Percentiles rank a stretch among this genome's conserved stretches.
Evolutionary conservation across 441 rosid genomes (phyloP).

Genomic region (Manihot esculenta): DNA sequence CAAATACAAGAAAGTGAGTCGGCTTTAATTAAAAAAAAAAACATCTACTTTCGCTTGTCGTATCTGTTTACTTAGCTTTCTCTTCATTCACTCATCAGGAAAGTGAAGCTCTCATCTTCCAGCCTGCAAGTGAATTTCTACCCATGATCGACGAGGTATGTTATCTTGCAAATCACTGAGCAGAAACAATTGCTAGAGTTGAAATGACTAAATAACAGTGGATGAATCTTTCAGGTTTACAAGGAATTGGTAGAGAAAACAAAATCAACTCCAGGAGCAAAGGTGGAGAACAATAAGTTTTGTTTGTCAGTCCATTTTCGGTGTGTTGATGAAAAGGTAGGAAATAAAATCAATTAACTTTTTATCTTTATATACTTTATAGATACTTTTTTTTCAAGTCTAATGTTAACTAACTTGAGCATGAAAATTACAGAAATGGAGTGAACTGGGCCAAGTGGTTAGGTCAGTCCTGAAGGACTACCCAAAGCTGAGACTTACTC

Average conservation of each 20-base stretch:
- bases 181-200: too few relatives aligned
- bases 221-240: conserved; percentile 40
- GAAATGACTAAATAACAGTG: too few relatives aligned
- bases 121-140: conserved; percentile 67
- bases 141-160: conserved; percentile 70
- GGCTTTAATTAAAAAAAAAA: too few relatives aligned
- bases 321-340: conserved; percentile 66
- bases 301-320: conserved; percentile 83
- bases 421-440: conserved; percentile 62
- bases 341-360: neutral
- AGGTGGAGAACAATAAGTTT: conserved; percentile 79
- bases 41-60: too few relatives aligned
- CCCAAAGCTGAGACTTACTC: conserved; percentile 65
- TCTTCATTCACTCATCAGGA: conserved; percentile 29
- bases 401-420: conserved; percentile 16
- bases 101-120: conserved; percentile 46
- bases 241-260: conserved; percentile 53
- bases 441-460: conserved; percentile 61
- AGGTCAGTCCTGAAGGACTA: conserved; percentile 65
- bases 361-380: neutral
- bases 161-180: neutral
- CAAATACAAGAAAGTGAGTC: conserved; percentile 53
- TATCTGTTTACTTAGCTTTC: neutral
- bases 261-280: conserved; percentile 60
- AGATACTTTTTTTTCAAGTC: neutral